phyloP scores from a whole-genome alignment of 1,139 yeast species.

The Debaryomyces udenii region DNA sequence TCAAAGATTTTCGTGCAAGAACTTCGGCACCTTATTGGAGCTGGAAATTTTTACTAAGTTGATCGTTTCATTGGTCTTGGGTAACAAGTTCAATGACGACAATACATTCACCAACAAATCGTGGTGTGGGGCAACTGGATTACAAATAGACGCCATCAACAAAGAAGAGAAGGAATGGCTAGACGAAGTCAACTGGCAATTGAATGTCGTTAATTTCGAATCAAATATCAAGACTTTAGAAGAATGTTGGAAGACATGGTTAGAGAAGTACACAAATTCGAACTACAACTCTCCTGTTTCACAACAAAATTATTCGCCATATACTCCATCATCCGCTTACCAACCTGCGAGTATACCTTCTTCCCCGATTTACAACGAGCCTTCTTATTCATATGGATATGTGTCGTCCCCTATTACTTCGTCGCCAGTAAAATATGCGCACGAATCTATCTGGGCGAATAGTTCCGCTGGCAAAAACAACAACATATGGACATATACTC shows the following conservation, averaged over 20 bases:
- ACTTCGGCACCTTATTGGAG: constrained; percentile 34
- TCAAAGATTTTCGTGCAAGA: constrained; percentile 40
- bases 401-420: constrained; percentile 25
- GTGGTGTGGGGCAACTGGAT: constrained; percentile 94
- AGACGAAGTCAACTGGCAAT: constrained; percentile 47
- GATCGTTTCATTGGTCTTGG: constrained; percentile 73
- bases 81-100: constrained; percentile 95
- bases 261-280: constrained; percentile 32
- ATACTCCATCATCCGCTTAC: constrained; percentile 9
- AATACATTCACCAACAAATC: constrained; percentile 93
- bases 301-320: constrained; percentile 10
- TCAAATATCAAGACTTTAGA: constrained; percentile 45
- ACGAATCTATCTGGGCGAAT: constrained; percentile 30
- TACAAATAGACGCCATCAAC: constrained; percentile 63
- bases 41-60: constrained; percentile 61
- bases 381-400: constrained; percentile 16
- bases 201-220: constrained; percentile 49
- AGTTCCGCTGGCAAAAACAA: constrained; percentile 4
- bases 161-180: constrained; percentile 78
- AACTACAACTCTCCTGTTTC: constrained; percentile 9
- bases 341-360: constrained; percentile 24
- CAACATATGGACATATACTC: constrained; percentile 29
- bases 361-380: constrained; percentile 26
- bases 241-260: constrained; percentile 53
- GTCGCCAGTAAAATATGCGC: constrained; percentile 27